Percentiles rank a stretch among this genome's conserved stretches.
Conservation (phyloP, 139 green algal species). For the Tetraselmis striata region DNA sequence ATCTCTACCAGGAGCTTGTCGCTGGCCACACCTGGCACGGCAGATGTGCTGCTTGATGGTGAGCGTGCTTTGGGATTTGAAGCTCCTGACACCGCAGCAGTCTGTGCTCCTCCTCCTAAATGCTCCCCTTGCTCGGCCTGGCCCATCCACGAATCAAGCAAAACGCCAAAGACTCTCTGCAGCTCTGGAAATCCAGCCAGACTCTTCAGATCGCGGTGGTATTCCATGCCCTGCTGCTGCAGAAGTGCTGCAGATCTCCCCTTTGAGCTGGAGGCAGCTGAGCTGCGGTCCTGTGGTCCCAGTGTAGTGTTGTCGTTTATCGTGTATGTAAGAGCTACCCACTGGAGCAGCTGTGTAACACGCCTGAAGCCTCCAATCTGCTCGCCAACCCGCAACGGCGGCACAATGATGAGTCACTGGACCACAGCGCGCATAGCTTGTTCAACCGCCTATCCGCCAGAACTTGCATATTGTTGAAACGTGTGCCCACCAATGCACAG, state of each 20-base stretch:
- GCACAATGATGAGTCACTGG: too few relatives aligned
- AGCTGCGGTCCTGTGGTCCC: neutral
- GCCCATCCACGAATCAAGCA: conserved; percentile 1
- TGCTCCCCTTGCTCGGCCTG: neutral
- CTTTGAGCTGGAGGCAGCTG: neutral
- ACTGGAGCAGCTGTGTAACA: conserved; percentile 37
- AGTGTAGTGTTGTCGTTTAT: neutral
- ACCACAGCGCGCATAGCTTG: too few relatives aligned
- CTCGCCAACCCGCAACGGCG: conserved; percentile 5
- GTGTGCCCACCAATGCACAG: neutral
- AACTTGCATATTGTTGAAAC: conserved; percentile 13
- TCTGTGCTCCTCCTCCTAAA: too few relatives aligned
- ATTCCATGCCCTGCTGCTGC: neutral
- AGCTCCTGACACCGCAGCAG: neutral
- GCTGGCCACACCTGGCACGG: neutral
- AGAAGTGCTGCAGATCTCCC: neutral
- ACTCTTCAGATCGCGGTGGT: neutral
- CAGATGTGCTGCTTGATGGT: neutral
- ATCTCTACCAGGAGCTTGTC: conserved; percentile 14
- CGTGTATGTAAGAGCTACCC: conserved; percentile 23
- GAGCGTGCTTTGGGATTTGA: too few relatives aligned
- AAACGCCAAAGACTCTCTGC: conserved; percentile 24
- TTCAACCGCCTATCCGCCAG: neutral
- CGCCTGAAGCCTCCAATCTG: conserved; percentile 11
- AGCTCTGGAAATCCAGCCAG: conserved; percentile 10